Evolutionary conservation across 805 yeast species (phyloP).

Genomic region (Ogataea zsoltii): DNA sequence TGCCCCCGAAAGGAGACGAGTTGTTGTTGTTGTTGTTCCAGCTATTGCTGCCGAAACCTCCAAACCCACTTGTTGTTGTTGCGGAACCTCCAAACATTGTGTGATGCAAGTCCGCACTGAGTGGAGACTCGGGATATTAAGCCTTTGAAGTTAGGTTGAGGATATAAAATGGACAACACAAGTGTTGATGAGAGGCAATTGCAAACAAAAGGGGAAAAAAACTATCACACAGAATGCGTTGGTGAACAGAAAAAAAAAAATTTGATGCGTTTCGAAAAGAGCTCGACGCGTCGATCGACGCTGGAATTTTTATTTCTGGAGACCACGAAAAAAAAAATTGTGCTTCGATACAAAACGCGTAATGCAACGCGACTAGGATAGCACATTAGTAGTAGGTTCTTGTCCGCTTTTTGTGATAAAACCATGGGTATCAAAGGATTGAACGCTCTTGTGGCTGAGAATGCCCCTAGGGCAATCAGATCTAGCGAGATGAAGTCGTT

Average conservation of each 20-base stretch:
- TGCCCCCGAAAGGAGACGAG: slow-evolving; percentile 31
- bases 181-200: too few species aligned
- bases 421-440: slow-evolving; percentile 60
- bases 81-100: slow-evolving; percentile 9
- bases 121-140: not conserved
- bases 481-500: slow-evolving; percentile 80
- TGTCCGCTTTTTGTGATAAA: too few species aligned
- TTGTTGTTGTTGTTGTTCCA: slow-evolving; percentile 16
- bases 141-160: too few species aligned
- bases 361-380: too few species aligned
- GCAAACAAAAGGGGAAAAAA: too few species aligned
- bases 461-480: slow-evolving; percentile 81
- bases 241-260: slow-evolving; percentile 1
- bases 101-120: slow-evolving; percentile 1
- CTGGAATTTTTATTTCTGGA: too few species aligned
- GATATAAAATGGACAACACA: too few species aligned
- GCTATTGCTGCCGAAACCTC: slow-evolving; percentile 47
- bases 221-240: slow-evolving; percentile 3
- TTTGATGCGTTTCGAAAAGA: not conserved
- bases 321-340: too few species aligned
- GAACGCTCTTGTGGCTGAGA: slow-evolving; percentile 81
- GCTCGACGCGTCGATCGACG: not conserved
- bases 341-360: not conserved
- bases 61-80: slow-evolving; percentile 41
- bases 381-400: too few species aligned